A percentile compares a stretch with the other conserved stretches of the same genome.
Evolutionary conservation across 371 early-diverging fungal species (phyloP).

Genomic region (Cokeromyces recurvatus): DNA sequence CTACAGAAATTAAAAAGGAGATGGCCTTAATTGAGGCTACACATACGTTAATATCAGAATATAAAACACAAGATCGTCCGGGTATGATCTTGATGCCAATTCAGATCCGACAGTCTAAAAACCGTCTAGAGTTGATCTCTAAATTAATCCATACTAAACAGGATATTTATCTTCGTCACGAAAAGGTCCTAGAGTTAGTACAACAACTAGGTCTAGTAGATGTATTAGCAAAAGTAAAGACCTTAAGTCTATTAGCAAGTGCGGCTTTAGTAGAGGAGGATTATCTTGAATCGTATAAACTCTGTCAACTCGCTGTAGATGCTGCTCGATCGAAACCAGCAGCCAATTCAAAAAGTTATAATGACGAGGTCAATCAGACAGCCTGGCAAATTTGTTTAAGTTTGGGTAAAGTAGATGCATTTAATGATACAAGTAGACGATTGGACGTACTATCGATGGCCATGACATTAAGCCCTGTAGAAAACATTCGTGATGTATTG

Average conservation of each 20-base stretch:
- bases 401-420: constrained; percentile 42
- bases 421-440: constrained; percentile 40
- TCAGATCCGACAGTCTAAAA: constrained; percentile 62
- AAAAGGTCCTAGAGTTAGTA: constrained; percentile 53
- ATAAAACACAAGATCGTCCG: constrained; percentile 49
- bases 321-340: constrained; percentile 20
- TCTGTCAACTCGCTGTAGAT: constrained; percentile 48
- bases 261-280: constrained; percentile 58
- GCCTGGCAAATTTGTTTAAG: constrained; percentile 56
- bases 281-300: constrained; percentile 40
- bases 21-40: constrained; percentile 73
- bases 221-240: constrained; percentile 44
- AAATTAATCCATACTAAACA: constrained; percentile 50
- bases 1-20: constrained; percentile 58
- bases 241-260: constrained; percentile 52
- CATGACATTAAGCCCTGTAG: constrained; percentile 53
- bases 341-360: constrained; percentile 25
- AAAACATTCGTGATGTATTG: constrained; percentile 52
- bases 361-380: constrained; percentile 46
- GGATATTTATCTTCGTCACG: constrained; percentile 47
- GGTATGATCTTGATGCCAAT: constrained; percentile 66
- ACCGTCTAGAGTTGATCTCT: constrained; percentile 63
- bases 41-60: constrained; percentile 55
- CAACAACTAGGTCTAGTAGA: constrained; percentile 52
- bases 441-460: constrained; percentile 60